Base-by-base conservation (phyloP, 2,329 filamentous ascomycete species). In the Ascochyta pisi region DNA sequence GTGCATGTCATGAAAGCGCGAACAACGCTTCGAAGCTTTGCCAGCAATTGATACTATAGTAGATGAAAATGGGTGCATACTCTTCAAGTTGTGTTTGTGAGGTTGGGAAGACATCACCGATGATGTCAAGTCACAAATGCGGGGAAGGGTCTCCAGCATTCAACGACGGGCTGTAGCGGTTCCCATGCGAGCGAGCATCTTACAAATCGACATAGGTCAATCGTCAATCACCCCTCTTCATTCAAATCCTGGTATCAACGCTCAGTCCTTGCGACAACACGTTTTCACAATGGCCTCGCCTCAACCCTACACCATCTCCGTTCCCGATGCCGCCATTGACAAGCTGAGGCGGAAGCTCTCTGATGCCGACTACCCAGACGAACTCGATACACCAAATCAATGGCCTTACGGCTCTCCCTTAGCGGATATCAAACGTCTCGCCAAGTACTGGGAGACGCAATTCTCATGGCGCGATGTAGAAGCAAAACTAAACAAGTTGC, bases 391-490 rank as follows among this genome's bases (percentile, higher is more conserved):
- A 15, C 42, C 54, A 13, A 63, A 73, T 12, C 69, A 84, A 39
- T 85, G 85, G 85, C 78, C 82, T 15, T 83, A 86, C 62, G 88
- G 88, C 15, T 79, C 83, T 10, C 86, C 86, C 0, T 71, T 89
- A 0, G 73, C 76, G 1, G 86, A 89, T 51, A 73, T 90, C 54
- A 85, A 86, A 65, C 79, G 85, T 9, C 77, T 90, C 22, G 77
- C 81, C 1, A 72, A 77, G 5, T 78, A 84, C 62, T 90, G 87
- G 87, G 76, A 79, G 34, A 75, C 82, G 4, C 67, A 67, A 0
- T 86, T 82, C 66, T 82, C 89, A 69, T 91, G 87, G 87, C 80
- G 85, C 29, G 75, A 77, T 33, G 80, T 82, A 19, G 87, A 90
- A 70, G 73, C 77, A 4, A 77, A 79, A 42, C 69, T 90, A 10